Base-by-base conservation (phyloP, 352 stramenopile genomes). In the Phytophthora pistaciae region DNA sequence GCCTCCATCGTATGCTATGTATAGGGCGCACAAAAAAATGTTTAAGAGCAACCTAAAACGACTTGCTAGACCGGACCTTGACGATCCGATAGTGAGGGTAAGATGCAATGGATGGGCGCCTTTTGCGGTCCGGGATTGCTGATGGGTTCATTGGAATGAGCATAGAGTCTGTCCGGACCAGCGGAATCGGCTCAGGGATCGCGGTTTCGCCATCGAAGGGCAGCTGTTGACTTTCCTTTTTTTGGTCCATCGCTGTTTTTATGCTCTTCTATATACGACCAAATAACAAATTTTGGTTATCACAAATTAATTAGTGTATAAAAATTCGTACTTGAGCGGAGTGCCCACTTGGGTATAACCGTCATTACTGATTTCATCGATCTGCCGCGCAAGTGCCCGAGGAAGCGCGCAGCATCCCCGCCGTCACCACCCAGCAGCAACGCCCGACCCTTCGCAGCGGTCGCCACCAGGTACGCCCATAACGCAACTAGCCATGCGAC, bases 211-310 rank as follows among this genome's bases (percentile, higher is more conserved):
- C 36, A 44, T 44, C 3, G 5, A 44, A 44, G 36, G 42, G 18
- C 42, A 49, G 16, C 18, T n/a, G 42, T 21, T 49, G 42, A 21
- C 0, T 49, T 49, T 49, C 42, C 42, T 2, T 49, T 49, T 49
- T 49, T 49, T 49, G 42, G 36, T 49, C 42, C 42, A 49, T 49
- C 7, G 42, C 3, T 49, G 5, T 23, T 49, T 46, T 21, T 49
- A 21, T 49, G 42, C 42, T 49, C 42, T 49, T 49, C 11, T 49
- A 23, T 49, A 49, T 49, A n/a, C 5, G 42, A 21, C 42, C 42
- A 49, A 21, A 49, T 49, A n/a, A 49, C 18, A 49, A 49, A 44
- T 49, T 49, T 23, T 49, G 42, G 42, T 49, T 21, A n/a, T 49
- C 42, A 13, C 42, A 49, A 49, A 49, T 21, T 49, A 49, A 49